Evolutionary conservation across 768 basidiomycete genomes (phyloP).

Genomic region (Suillus clintonianus): DNA sequence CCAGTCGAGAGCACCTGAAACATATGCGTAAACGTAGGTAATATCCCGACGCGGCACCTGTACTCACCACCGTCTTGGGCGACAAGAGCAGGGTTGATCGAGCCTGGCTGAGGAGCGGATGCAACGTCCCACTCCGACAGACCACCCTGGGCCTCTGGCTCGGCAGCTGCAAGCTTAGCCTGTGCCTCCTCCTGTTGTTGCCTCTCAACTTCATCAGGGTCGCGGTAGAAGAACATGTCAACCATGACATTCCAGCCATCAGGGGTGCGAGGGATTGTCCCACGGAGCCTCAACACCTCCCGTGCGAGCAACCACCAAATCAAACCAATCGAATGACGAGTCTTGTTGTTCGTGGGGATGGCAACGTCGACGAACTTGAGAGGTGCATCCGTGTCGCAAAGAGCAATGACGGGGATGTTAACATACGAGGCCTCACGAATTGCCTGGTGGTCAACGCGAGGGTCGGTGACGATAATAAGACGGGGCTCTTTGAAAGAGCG

Average conservation of each 20-base stretch:
- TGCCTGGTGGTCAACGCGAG: conserved; percentile 99
- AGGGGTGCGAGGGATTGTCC: conserved; percentile 85
- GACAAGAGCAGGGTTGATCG: conserved; percentile 78
- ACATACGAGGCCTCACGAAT: conserved; percentile 99
- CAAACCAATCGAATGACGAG: conserved; percentile 94
- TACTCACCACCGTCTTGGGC: conserved; percentile 56
- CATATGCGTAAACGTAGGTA: conserved; percentile 4
- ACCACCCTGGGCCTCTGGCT: conserved; percentile 53
- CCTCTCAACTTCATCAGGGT: conserved; percentile 98
- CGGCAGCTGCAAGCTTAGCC: conserved; percentile 69
- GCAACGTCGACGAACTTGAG: conserved; percentile 97
- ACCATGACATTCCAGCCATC: conserved; percentile 99
- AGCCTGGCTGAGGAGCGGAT: conserved; percentile 65
- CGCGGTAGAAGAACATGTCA: conserved; percentile 99
- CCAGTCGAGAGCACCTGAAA: conserved; percentile 80
- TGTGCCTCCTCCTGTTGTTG: conserved; percentile 94
- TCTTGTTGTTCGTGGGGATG: conserved; percentile 99
- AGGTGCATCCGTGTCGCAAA: conserved; percentile 98
- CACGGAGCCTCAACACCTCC: conserved; percentile 94
- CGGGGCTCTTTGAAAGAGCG: conserved; percentile 99
- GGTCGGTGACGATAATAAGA: conserved; percentile 97
- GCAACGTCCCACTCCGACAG: conserved; percentile 74
- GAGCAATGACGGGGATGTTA: conserved; percentile 99
- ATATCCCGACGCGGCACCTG: background rate
- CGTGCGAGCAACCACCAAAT: conserved; percentile 97